Evolutionary conservation across 371 early-diverging fungal species (phyloP).

Genomic region (Dipsacomyces acuminosporus): DNA sequence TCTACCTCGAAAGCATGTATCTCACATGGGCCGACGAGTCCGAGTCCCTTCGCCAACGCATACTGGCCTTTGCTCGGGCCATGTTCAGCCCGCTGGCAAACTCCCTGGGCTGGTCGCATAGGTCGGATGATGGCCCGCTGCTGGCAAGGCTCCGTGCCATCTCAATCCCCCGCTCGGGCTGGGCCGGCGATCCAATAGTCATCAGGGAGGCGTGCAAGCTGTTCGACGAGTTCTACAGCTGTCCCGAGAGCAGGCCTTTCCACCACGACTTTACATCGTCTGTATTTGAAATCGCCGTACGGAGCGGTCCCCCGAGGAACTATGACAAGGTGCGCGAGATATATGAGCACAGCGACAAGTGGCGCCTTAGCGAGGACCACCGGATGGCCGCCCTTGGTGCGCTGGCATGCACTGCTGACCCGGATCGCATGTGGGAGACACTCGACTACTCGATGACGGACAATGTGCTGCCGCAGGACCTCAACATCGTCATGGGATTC

Average conservation of each 20-base stretch:
- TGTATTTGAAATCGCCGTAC: slow-evolving; percentile 70
- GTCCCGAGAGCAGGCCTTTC: slow-evolving; percentile 53
- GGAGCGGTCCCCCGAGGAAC: slow-evolving; percentile 49
- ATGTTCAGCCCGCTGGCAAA: slow-evolving; percentile 52
- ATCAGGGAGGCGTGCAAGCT: slow-evolving; percentile 57
- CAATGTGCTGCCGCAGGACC: slow-evolving; percentile 79
- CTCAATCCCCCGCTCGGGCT: slow-evolving; percentile 51
- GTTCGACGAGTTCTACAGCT: slow-evolving; percentile 54
- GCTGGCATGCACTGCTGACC: slow-evolving; percentile 65
- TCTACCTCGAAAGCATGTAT: slow-evolving; percentile 46
- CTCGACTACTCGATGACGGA: slow-evolving; percentile 61
- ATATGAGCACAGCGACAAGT: slow-evolving; percentile 68
- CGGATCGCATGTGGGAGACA: slow-evolving; percentile 52
- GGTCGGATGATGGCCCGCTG: slow-evolving; percentile 49
- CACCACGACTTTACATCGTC: slow-evolving; percentile 81
- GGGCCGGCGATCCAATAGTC: slow-evolving; percentile 50
- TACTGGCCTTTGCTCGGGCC: slow-evolving; percentile 48
- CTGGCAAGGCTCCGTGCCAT: slow-evolving; percentile 53
- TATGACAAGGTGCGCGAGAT: slow-evolving; percentile 54
- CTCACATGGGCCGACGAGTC: slow-evolving; percentile 54
- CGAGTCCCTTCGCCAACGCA: slow-evolving; percentile 40
- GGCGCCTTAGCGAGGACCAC: slow-evolving; percentile 77
- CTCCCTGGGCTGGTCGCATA: slow-evolving; percentile 57
- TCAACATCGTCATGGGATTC: slow-evolving; percentile 50
- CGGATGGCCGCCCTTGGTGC: slow-evolving; percentile 70